Conservation (phyloP, 768 basidiomycete genomes). For the Podaxis pistillaris region DNA sequence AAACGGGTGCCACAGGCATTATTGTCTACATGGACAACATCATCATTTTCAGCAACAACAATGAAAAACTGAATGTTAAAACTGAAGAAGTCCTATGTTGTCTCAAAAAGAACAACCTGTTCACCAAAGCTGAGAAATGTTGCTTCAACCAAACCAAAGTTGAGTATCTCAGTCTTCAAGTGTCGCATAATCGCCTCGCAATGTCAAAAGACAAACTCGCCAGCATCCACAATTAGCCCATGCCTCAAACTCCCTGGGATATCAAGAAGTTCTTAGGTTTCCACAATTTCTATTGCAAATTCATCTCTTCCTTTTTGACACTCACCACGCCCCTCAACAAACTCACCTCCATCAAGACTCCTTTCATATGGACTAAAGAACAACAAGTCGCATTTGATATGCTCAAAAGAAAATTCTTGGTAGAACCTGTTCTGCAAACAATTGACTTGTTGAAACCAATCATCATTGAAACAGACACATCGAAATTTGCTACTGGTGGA, state of each 20-base stretch:
- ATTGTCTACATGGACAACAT: constrained; percentile 43
- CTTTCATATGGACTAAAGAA: background rate
- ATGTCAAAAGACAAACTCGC: background rate
- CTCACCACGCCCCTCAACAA: background rate
- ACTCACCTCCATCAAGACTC: too few relatives aligned
- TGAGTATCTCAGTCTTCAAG: background rate
- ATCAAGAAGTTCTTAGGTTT: background rate
- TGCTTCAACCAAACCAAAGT: background rate
- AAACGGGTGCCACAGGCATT: constrained; percentile 16
- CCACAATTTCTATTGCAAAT: background rate
- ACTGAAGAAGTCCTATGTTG: too few relatives aligned
- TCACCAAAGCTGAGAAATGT: constrained; percentile 13
- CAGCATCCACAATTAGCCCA: background rate
- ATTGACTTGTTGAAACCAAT: background rate
- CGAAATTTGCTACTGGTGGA: constrained; percentile 7
- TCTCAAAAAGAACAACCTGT: background rate
- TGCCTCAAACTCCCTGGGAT: background rate
- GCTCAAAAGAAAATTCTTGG: background rate
- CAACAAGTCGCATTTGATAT: background rate
- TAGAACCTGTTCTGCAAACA: background rate
- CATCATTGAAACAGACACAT: background rate
- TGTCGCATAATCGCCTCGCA: background rate
- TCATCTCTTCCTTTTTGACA: background rate
- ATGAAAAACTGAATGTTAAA: background rate
- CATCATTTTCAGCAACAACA: constrained; percentile 25